These are phyloP conservation scores for Xerocomellus dryophilus DNA, from an alignment of 768 basidiomycete genomes.

Conservation along the genomic window DNA sequence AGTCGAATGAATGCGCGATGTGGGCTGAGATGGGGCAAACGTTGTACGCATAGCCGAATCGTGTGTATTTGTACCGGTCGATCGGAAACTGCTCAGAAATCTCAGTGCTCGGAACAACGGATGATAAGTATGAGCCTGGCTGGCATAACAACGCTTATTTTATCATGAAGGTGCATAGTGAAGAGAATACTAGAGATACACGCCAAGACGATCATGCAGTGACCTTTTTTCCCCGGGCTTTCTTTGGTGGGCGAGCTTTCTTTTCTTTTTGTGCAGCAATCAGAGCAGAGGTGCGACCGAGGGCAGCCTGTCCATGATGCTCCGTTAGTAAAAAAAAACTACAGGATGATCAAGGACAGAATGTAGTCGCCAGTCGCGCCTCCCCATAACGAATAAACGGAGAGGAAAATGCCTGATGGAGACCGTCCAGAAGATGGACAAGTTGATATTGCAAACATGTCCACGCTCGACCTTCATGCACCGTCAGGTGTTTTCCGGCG, in stretches of 20 bases:
- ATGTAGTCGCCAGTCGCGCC: slow-evolving; percentile 30
- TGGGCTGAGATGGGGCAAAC: not conserved
- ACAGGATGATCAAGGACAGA: slow-evolving; percentile 26
- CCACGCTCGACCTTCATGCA: slow-evolving; percentile 88
- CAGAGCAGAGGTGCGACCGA: slow-evolving; percentile 76
- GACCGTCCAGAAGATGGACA: slow-evolving; percentile 23
- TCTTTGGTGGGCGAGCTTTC: slow-evolving; percentile 64
- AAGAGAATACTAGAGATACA: slow-evolving; percentile 27
- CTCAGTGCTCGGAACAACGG: not conserved
- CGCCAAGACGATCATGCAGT: slow-evolving; percentile 18
- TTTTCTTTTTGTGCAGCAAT: slow-evolving; percentile 67
- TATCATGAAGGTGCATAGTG: slow-evolving; percentile 22
- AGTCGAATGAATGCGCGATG: slow-evolving; percentile 1
- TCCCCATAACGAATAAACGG: slow-evolving; percentile 32
- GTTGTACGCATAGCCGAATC: slow-evolving; percentile 8
- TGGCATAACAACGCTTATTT: slow-evolving; percentile 14
- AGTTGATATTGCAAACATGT: slow-evolving; percentile 81
- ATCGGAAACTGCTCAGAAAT: slow-evolving; percentile 2
- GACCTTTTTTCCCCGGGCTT: slow-evolving; percentile 67
- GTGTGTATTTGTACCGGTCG: slow-evolving; percentile 23
- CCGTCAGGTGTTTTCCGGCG: slow-evolving; percentile 63
- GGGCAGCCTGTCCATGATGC: slow-evolving; percentile 51
- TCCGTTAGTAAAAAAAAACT: slow-evolving; percentile 45
- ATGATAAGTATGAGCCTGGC: not conserved
- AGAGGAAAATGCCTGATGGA: slow-evolving; percentile 23